Conservation (phyloP, 768 basidiomycete genomes). For the Hysterangium stoloniferum region DNA sequence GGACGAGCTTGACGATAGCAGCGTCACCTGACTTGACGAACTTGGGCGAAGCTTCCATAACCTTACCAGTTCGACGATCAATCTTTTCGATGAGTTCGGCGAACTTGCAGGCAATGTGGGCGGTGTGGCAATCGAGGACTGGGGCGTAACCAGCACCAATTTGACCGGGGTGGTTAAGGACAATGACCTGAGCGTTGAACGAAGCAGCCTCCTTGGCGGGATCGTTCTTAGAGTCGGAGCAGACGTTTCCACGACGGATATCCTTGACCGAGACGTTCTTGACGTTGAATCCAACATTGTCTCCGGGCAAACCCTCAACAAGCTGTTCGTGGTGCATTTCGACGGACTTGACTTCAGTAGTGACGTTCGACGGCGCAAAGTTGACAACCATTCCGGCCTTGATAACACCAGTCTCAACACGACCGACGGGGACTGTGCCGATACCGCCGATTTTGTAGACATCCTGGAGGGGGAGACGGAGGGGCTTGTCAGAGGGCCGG, state of each 20-base stretch:
- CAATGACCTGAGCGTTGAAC: constrained; percentile 99
- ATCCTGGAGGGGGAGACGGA: constrained; percentile 99
- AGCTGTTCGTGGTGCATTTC: constrained; percentile 99
- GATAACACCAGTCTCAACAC: constrained; percentile 99
- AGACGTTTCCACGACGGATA: constrained; percentile 99
- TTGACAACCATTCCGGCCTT: constrained; percentile 99
- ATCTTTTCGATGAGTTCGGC: constrained; percentile 98
- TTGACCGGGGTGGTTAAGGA: constrained; percentile 99
- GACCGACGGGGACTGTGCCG: constrained; percentile 99
- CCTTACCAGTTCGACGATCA: constrained; percentile 96
- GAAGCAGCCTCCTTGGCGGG: constrained; percentile 98
- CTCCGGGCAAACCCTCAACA: constrained; percentile 88
- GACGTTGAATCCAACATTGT: constrained; percentile 99
- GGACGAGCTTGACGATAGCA: constrained; percentile 95
- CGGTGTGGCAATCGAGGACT: constrained; percentile 99
- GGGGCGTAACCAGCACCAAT: constrained; percentile 99
- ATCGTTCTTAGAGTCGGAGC: constrained; percentile 99
- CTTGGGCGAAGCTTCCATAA: constrained; percentile 82
- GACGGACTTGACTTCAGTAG: constrained; percentile 99
- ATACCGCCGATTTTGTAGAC: constrained; percentile 99
- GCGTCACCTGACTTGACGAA: constrained; percentile 99
- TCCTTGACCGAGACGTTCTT: constrained; percentile 99
- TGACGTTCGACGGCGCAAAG: constrained; percentile 96
- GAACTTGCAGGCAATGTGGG: constrained; percentile 99
- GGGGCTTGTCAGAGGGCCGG: constrained; percentile 98